Evolutionary conservation across 306 rosid genomes (phyloP).

Genomic region (Phaseolus lunatus): DNA sequence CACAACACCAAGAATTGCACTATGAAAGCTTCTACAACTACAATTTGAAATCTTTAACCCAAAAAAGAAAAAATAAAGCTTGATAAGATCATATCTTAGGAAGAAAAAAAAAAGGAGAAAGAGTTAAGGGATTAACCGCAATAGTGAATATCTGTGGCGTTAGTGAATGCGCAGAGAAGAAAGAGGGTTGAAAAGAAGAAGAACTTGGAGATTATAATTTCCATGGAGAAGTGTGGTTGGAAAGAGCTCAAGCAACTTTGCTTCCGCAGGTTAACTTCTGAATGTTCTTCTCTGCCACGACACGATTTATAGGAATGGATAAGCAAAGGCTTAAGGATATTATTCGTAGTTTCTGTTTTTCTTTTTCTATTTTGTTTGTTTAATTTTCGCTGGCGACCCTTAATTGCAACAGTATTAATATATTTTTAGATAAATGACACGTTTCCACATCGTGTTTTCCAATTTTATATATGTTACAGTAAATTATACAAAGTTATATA

Average conservation of each 20-base stretch:
- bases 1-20: background rate
- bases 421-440: background rate
- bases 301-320: conserved; percentile 9
- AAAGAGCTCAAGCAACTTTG: background rate
- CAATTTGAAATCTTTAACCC: background rate
- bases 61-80: background rate
- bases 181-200: conserved; percentile 43
- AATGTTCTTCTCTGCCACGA: background rate
- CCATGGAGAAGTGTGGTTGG: conserved; percentile 5
- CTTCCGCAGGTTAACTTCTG: conserved; percentile 17
- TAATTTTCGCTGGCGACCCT: background rate
- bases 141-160: conserved; percentile 52
- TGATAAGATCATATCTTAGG: background rate
- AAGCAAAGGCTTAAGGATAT: background rate
- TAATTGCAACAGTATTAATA: background rate
- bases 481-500: too few species aligned
- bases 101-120: background rate
- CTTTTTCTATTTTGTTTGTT: background rate
- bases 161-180: conserved; percentile 49
- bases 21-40: background rate
- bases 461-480: too few species aligned
- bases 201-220: conserved; percentile 44
- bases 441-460: too few species aligned
- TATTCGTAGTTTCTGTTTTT: background rate
- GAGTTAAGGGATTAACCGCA: conserved; percentile 44